Base-by-base conservation (phyloP, 2,329 filamentous ascomycete species). In the Colletotrichum liaoningense region DNA sequence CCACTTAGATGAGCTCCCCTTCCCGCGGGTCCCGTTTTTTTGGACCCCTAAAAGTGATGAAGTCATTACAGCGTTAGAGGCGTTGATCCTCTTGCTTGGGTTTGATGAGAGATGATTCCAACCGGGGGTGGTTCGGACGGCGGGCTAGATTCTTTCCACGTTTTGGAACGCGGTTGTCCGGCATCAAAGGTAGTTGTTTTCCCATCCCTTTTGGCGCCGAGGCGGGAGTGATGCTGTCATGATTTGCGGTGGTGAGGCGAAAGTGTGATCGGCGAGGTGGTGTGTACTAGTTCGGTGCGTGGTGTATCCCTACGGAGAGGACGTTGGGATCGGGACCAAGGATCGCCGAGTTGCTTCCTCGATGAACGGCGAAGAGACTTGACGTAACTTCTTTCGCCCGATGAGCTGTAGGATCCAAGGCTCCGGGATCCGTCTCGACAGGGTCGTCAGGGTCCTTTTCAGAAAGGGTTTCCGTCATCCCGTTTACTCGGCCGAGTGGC, bases 1-100 rank as follows among this genome's bases (percentile, higher is more conserved):
- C 52, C 16, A 52, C 46, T 1, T 5, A 28, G 16, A 28, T 30
- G 30, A 24, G 52, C 16, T 2, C 24, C 52, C 26, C 12, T 24
- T 30, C 35, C 33, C 35, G 52, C 49, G 16, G 63, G 49, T 55
- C 19, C 62, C 62, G 22, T 33, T 55, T 35, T 35, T 16, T 49
- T 56, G 33, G 63, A 64, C 63, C 63, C 63, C 9, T 46, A 46
- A 24, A 11, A 54, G 52, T 26, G 60, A 42, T 65, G 52, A 56
- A 56, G 33, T 65, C 52, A 56, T 57, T 22, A 28, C 22, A 16
- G 33, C 33, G 5, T 12, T 35, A 12, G 33, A 35, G 11, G 24
- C 11, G 46, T 30, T 46, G 16, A 65, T 57, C 49, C 2, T 38
- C 30, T 28, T 52, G 1, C 52, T 11, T 52, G 49, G 46, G 38